These are phyloP conservation scores for Salix purpurea DNA, from an alignment of 345 rosid species.

Conservation along the genomic window DNA sequence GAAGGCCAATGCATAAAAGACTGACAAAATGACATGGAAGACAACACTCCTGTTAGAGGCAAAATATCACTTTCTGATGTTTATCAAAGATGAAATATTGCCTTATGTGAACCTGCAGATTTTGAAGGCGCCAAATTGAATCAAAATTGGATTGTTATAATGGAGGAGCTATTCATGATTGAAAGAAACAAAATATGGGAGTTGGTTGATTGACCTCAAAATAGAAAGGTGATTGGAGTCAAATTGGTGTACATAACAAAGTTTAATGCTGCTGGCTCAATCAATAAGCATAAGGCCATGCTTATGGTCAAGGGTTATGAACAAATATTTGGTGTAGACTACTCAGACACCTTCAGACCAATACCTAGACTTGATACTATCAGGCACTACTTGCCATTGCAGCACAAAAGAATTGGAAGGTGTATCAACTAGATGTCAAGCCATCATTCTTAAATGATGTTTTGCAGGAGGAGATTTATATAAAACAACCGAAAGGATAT, in stretches of 20 bases:
- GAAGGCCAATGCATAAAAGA: not conserved
- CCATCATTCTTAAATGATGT: not conserved
- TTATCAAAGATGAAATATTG: too few relatives aligned
- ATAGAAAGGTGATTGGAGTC: not conserved
- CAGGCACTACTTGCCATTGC: not conserved
- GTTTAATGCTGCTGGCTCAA: not conserved
- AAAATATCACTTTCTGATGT: too few relatives aligned
- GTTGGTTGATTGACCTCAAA: not conserved
- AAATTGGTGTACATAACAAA: not conserved
- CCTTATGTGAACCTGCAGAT: too few relatives aligned
- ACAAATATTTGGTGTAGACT: not conserved
- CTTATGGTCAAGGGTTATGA: not conserved
- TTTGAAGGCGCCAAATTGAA: too few relatives aligned
- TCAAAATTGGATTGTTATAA: too few relatives aligned
- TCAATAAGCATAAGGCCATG: not conserved
- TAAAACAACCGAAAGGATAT: not conserved
- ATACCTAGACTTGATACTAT: not conserved
- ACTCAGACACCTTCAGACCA: not conserved
- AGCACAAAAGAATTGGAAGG: not conserved
- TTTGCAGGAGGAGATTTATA: not conserved
- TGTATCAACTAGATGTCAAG: not conserved
- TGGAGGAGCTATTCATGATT: too few relatives aligned
- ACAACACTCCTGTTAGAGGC: not conserved
- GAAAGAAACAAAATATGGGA: not conserved
- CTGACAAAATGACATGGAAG: not conserved